Evolutionary conservation across 768 basidiomycete genomes (phyloP).

Genomic region (Butyriboletus loyo): DNA sequence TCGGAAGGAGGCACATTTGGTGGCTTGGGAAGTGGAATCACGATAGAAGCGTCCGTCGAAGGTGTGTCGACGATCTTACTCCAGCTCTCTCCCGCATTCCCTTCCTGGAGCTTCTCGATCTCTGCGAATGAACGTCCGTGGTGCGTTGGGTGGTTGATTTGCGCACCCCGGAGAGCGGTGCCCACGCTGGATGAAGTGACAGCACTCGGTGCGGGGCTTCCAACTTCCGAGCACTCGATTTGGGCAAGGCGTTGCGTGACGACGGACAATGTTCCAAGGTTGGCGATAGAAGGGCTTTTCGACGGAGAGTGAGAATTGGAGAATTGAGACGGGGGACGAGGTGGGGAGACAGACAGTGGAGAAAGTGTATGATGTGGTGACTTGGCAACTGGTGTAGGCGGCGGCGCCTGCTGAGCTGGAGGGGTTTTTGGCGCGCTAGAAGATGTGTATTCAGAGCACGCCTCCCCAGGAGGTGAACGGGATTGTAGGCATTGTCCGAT

Average conservation of each 20-base stretch:
- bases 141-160: slow-evolving; percentile 8
- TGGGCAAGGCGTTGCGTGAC: slow-evolving; percentile 66
- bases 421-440: slow-evolving; percentile 20
- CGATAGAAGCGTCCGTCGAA: slow-evolving; percentile 23
- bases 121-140: slow-evolving; percentile 18
- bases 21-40: slow-evolving; percentile 22
- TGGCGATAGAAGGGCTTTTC: slow-evolving; percentile 58
- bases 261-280: slow-evolving; percentile 58
- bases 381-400: slow-evolving; percentile 28
- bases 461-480: slow-evolving; percentile 16
- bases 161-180: slow-evolving; percentile 26
- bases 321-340: slow-evolving; percentile 24
- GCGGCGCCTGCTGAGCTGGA: slow-evolving; percentile 3
- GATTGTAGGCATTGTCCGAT: slow-evolving; percentile 1
- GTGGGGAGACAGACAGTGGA: slow-evolving; percentile 21
- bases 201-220: slow-evolving; percentile 17
- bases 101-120: slow-evolving; percentile 25
- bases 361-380: slow-evolving; percentile 21
- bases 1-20: slow-evolving; percentile 9
- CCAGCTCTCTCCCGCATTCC: not conserved
- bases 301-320: slow-evolving; percentile 28
- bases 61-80: slow-evolving; percentile 10
- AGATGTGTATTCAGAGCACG: slow-evolving; percentile 26
- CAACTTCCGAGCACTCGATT: slow-evolving; percentile 39
- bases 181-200: slow-evolving; percentile 22